These are phyloP conservation scores for Pelargonium cotyledonis DNA, from an alignment of 441 rosid species.

Conservation along the genomic window DNA sequence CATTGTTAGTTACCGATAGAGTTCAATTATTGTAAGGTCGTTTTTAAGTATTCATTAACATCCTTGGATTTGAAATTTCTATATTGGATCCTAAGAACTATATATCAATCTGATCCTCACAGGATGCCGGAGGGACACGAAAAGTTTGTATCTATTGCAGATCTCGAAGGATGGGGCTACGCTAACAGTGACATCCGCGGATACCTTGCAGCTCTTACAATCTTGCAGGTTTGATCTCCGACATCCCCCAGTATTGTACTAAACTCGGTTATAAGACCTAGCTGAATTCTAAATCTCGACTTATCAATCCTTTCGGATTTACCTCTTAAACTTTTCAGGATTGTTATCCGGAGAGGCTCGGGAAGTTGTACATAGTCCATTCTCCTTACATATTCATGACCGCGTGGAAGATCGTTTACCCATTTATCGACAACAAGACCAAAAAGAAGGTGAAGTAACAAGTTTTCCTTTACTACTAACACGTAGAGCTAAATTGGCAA, in stretches of 20 bases:
- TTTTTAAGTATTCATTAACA: neutral
- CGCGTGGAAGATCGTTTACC: slow-evolving; percentile 74
- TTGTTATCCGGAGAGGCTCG: slow-evolving; percentile 85
- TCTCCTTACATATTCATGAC: slow-evolving; percentile 77
- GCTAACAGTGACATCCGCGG: slow-evolving; percentile 67
- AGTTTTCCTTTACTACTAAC: neutral
- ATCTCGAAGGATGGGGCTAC: slow-evolving; percentile 89
- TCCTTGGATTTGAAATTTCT: neutral
- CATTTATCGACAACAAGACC: slow-evolving; percentile 72
- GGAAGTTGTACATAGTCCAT: slow-evolving; percentile 56
- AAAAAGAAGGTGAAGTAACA: slow-evolving; percentile 60
- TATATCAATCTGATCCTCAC: slow-evolving; percentile 12
- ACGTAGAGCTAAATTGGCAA: too few relatives aligned
- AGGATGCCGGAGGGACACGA: slow-evolving; percentile 84
- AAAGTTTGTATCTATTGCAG: slow-evolving; percentile 55
- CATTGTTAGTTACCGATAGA: too few relatives aligned
- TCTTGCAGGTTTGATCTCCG: slow-evolving; percentile 58
- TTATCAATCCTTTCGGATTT: neutral
- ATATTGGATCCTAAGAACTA: slow-evolving; percentile 4
- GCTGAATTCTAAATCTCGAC: neutral
- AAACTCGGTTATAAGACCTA: neutral
- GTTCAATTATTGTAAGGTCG: too few relatives aligned
- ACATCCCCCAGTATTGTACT: neutral
- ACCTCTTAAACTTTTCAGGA: slow-evolving; percentile 39
- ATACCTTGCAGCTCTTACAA: slow-evolving; percentile 56